Evolutionary conservation across 1,284 basidiomycete species (phyloP), one percentile per base, ranked within the genome.

Genomic region (Mycosarcoma mackinlayi): DNA sequence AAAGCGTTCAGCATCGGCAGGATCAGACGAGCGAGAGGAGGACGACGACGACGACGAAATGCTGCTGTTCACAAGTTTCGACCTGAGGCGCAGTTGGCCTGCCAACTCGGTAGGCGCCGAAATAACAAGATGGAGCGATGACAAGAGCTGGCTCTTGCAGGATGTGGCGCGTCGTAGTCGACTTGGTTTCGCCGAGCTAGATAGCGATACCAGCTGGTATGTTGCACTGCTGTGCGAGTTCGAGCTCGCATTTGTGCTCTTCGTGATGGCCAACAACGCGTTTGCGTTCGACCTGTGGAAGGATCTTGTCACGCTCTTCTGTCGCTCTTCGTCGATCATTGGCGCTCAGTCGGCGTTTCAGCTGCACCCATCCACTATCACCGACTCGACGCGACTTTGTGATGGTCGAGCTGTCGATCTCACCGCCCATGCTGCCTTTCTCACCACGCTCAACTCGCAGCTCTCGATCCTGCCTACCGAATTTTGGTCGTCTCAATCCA

Each of bases 71-170:
- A 79, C 79, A 4, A 21, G 41, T 0, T 75, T 81, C 37, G 60
- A 77, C 34, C 49, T 78, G 28, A 51, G 67, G 21, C 70, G 71
- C 3, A 78, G 76, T 49, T 81, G 79, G 79, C 77, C 77, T 8
- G 63, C 69, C 2, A 56, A 58, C 23, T 69, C 76, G 9, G 31
- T 65, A 0, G 79, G 79, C 1, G 33, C 41, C 0, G 71, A 77
- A 10, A 58, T 79, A 16, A 81, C 76, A 3, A 53, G 61, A 14
- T 81, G 71, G 72, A 77, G 73, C 38, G 48, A 67, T n/a, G 79
- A 81, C 70, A 81, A 81, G 52, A 78, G 78, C 42, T 81, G 73
- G 73, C 58, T 79, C 8, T 61, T 81, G 0, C 41, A 41, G 21
- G 56, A 79, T 14, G 67, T 78, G 1, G 53, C 75, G 9, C 19